phyloP scores from a whole-genome alignment of 2,329 filamentous ascomycete genomes.

The Rasamsonia emersonii region DNA sequence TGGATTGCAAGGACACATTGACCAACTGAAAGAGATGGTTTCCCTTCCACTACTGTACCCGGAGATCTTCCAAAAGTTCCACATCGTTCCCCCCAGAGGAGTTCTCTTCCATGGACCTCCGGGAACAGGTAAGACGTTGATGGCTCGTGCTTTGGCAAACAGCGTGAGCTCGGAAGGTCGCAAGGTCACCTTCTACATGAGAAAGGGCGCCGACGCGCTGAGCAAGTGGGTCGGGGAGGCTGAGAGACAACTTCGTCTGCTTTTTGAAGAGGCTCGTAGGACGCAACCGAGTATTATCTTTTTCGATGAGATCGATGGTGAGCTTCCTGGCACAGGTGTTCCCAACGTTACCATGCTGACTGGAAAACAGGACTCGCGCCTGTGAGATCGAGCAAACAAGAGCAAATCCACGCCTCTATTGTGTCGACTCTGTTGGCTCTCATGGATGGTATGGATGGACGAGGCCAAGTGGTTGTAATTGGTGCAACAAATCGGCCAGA shows the following conservation, averaged over 20 bases:
- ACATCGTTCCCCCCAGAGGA: constrained; percentile 87
- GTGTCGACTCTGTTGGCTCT: constrained; percentile 87
- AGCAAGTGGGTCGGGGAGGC: constrained; percentile 99
- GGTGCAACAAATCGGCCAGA: constrained; percentile 97
- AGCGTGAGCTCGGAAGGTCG: constrained; percentile 80
- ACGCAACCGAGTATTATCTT: constrained; percentile 99
- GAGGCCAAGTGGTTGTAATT: constrained; percentile 96
- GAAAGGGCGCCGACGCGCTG: constrained; percentile 92
- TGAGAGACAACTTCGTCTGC: constrained; percentile 81
- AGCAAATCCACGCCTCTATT: constrained; percentile 97
- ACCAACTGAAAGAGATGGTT: constrained; percentile 98
- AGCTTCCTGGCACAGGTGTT: too few species aligned
- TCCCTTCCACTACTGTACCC: constrained; percentile 88
- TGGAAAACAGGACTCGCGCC: constrained; percentile 60
- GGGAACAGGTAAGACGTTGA: constrained; percentile 94
- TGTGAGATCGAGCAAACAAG: constrained; percentile 93
- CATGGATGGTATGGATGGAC: constrained; percentile 98
- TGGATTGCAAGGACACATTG: constrained; percentile 85
- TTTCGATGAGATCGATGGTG: constrained; percentile 96
- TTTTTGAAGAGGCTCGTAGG: constrained; percentile 92
- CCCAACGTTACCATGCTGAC: constrained; percentile 5
- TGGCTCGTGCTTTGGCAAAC: constrained; percentile 85
- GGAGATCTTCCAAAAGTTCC: constrained; percentile 82
- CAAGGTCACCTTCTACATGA: constrained; percentile 99
- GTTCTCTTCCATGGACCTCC: constrained; percentile 96